A percentile compares a stretch with the other conserved stretches of the same genome.
phyloP scores from a whole-genome alignment of 2,329 filamentous ascomycete species.

The Beauveria varroae region DNA sequence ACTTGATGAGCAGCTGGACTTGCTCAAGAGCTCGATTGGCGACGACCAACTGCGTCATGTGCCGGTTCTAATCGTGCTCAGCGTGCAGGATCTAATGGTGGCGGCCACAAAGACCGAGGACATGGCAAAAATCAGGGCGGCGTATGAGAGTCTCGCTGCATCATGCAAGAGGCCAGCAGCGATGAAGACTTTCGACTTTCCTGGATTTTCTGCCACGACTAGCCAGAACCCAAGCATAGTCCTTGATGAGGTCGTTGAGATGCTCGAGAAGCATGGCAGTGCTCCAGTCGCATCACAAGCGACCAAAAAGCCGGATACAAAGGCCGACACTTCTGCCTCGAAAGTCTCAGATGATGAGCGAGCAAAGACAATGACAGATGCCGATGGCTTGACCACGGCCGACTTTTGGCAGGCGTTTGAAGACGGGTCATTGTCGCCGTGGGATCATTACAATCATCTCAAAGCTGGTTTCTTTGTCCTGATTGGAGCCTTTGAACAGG shows the following conservation, averaged over 20 bases:
- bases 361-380: conserved; percentile 10
- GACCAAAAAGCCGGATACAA: not conserved
- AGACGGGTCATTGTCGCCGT: conserved; percentile 19
- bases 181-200: conserved; percentile 18
- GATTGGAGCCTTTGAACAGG: conserved; percentile 19
- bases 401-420: conserved; percentile 23
- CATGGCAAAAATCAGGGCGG: conserved; percentile 10
- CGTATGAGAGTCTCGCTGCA: not conserved
- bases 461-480: conserved; percentile 26
- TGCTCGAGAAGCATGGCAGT: conserved; percentile 13
- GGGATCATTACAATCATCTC: conserved; percentile 28
- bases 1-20: conserved; percentile 20
- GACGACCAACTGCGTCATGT: conserved; percentile 17
- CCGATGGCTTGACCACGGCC: conserved; percentile 4
- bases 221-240: not conserved
- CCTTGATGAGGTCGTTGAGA: conserved; percentile 12
- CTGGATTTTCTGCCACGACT: conserved; percentile 17
- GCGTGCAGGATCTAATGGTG: conserved; percentile 24
- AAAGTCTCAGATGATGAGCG: not conserved
- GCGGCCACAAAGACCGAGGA: conserved; percentile 14
- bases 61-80: conserved; percentile 22
- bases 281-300: not conserved
- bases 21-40: conserved; percentile 18
- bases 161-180: conserved; percentile 9
- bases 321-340: not conserved